phyloP scores from a whole-genome alignment of 371 early-diverging fungal species.

The Neoconidiobolus thromboides region DNA sequence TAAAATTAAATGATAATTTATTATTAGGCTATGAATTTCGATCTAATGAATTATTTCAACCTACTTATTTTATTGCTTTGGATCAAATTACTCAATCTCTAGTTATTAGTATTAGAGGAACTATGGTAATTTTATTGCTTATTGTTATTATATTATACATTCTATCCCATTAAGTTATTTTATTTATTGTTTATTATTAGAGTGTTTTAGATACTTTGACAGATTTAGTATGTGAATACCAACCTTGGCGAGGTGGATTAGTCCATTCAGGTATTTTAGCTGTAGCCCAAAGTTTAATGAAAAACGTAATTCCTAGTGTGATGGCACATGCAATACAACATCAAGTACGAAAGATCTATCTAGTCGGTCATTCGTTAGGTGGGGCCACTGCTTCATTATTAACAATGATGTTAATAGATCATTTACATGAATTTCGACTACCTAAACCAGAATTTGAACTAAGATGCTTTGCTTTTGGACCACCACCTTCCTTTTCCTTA shows the following conservation, averaged over 20 bases:
- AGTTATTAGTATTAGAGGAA: constrained; percentile 61
- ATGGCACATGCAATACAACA: constrained; percentile 42
- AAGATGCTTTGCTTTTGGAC: constrained; percentile 31
- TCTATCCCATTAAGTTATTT: no score
- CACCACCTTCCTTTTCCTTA: constrained; percentile 44
- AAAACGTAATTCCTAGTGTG: constrained; percentile 41
- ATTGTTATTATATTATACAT: background rate
- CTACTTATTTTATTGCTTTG: constrained; percentile 56
- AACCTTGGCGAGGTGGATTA: constrained; percentile 67
- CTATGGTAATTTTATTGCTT: constrained; percentile 32
- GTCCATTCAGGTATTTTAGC: constrained; percentile 68
- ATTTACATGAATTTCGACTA: constrained; percentile 25
- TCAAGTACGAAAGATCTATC: constrained; percentile 20
- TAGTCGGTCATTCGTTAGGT: constrained; percentile 74
- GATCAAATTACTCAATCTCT: constrained; percentile 49
- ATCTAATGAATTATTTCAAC: constrained; percentile 47
- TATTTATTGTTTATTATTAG: constrained; percentile 11
- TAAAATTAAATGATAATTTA: constrained; percentile 43
- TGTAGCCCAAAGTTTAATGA: constrained; percentile 59
- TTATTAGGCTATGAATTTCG: constrained; percentile 57
- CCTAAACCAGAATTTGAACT: constrained; percentile 15
- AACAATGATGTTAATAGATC: constrained; percentile 51
- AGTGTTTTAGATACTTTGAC: constrained; percentile 67
- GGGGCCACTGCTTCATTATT: constrained; percentile 56
- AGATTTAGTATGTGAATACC: constrained; percentile 70